Conservation (phyloP, 148 eudicot genomes). For the Nepenthes gracilis region DNA sequence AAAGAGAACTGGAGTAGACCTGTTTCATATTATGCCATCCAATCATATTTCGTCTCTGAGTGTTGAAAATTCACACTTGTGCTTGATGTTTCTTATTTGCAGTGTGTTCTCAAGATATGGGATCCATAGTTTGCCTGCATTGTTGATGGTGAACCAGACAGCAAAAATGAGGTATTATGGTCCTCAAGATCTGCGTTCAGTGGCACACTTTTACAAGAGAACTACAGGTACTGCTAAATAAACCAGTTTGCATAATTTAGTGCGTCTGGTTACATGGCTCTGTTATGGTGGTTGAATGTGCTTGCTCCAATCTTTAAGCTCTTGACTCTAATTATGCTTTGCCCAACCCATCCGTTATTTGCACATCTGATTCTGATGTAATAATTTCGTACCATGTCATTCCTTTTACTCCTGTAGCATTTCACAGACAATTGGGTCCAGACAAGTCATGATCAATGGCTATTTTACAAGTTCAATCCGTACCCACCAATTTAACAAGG, state of each 20-base stretch:
- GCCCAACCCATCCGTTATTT: too few relatives aligned
- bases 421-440: too few relatives aligned
- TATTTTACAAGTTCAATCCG: too few relatives aligned
- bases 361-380: too few relatives aligned
- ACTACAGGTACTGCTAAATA: conserved; percentile 32
- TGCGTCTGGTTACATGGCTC: not conserved
- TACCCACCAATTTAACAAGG: too few relatives aligned
- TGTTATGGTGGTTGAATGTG: not conserved
- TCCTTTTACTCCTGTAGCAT: too few relatives aligned
- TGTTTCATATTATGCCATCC: too few relatives aligned
- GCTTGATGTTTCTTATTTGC: conserved; percentile 10
- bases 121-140: conserved; percentile 40
- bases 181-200: conserved; percentile 29
- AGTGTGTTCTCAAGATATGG: conserved; percentile 54
- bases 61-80: conserved; percentile 3
- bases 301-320: not conserved
- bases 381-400: too few relatives aligned
- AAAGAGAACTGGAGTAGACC: too few relatives aligned
- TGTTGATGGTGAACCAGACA: conserved; percentile 30
- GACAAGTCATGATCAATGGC: too few relatives aligned
- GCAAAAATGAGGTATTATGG: conserved; percentile 25
- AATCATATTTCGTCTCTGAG: not conserved
- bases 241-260: not conserved
- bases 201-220: conserved; percentile 36
- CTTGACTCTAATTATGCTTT: not conserved